Base-by-base conservation (phyloP, 768 basidiomycete genomes). In the Mrakia blollopis region DNA sequence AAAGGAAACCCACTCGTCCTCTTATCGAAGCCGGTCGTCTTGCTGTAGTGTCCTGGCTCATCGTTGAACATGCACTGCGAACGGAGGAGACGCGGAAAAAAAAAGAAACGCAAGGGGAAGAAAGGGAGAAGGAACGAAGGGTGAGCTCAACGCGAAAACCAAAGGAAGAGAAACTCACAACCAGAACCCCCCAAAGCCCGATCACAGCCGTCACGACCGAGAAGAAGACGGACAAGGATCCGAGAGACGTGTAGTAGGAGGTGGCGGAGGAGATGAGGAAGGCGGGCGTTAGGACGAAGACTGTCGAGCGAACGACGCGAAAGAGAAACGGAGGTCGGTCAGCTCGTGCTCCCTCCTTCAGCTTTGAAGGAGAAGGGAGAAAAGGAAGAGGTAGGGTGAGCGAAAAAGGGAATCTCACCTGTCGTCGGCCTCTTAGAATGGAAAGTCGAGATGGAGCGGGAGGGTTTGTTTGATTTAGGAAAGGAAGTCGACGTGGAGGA, bases 41-140 rank as follows among this genome's bases (percentile, higher is more conserved):
- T 78, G 39, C n/a, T 52, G 21, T 70, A 39, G 35, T 73, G 54
- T 0, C 60, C 41, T 16, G 72, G 28, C 28, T 78, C 77, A 18
- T 68, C 72, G 72, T 70, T 70, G 67, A 78, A 78, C 67, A 78
- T 63, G 61, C 60, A 67, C 76, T 77, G 60, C 28, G n/a, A n/a
- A n/a, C n/a, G 30, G 35, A 4, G 21, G 7, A 2, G 23, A 44
- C 21, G 35, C 39, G 32, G 16, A 6, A 14, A 1, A 44, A 44
- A n/a, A n/a, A n/a, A n/a, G n/a, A n/a, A n/a, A n/a, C n/a, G n/a
- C n/a, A n/a, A n/a, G n/a, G n/a, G n/a, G n/a, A n/a, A n/a, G n/a
- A n/a, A n/a, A n/a, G n/a, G n/a, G n/a, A n/a, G n/a, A n/a, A n/a
- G n/a, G n/a, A n/a, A n/a, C n/a, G n/a, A n/a, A n/a, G n/a, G n/a